phyloP scores from a whole-genome alignment of 768 basidiomycete species.

The Kwoniella sp. region DNA sequence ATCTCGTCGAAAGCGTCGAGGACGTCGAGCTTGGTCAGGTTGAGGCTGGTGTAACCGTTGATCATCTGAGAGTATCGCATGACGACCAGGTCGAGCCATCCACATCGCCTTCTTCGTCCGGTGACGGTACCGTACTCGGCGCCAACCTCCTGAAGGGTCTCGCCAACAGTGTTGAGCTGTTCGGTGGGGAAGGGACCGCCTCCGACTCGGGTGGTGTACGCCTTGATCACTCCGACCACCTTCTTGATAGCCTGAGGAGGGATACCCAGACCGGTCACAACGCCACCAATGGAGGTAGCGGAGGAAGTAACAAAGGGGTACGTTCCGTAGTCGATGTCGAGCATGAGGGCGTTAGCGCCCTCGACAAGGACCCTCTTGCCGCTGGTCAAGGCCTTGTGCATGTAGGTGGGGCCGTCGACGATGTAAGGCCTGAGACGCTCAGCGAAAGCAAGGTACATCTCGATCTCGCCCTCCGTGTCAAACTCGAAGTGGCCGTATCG shows the following conservation, averaged over 20 bases:
- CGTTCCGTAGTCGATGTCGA: slow-evolving; percentile 95
- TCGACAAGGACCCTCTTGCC: slow-evolving; percentile 85
- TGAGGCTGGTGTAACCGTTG: slow-evolving; percentile 90
- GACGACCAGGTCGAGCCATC: slow-evolving; percentile 96
- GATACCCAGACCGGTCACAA: slow-evolving; percentile 95
- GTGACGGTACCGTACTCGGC: slow-evolving; percentile 89
- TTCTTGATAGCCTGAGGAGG: slow-evolving; percentile 84
- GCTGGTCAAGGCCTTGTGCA: slow-evolving; percentile 71
- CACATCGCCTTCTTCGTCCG: slow-evolving; percentile 84
- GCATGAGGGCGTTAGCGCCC: slow-evolving; percentile 97
- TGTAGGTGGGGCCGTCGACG: slow-evolving; percentile 76
- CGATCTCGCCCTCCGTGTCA: slow-evolving; percentile 93
- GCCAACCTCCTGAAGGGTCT: slow-evolving; percentile 88
- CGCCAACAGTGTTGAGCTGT: slow-evolving; percentile 78
- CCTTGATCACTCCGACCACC: slow-evolving; percentile 89
- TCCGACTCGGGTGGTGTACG: slow-evolving; percentile 98
- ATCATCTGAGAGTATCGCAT: slow-evolving; percentile 86
- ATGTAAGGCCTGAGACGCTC: slow-evolving; percentile 81
- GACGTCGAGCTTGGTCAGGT: slow-evolving; percentile 94
- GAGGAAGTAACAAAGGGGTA: slow-evolving; percentile 98
- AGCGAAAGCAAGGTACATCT: slow-evolving; percentile 83
- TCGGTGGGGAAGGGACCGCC: slow-evolving; percentile 97
- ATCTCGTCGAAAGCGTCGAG: slow-evolving; percentile 80
- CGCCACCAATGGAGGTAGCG: slow-evolving; percentile 86
- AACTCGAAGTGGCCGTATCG: slow-evolving; percentile 97